Evolutionary conservation across 768 basidiomycete genomes (phyloP), one percentile per base, ranked within the genome.

Genomic region (Calocybe indica): DNA sequence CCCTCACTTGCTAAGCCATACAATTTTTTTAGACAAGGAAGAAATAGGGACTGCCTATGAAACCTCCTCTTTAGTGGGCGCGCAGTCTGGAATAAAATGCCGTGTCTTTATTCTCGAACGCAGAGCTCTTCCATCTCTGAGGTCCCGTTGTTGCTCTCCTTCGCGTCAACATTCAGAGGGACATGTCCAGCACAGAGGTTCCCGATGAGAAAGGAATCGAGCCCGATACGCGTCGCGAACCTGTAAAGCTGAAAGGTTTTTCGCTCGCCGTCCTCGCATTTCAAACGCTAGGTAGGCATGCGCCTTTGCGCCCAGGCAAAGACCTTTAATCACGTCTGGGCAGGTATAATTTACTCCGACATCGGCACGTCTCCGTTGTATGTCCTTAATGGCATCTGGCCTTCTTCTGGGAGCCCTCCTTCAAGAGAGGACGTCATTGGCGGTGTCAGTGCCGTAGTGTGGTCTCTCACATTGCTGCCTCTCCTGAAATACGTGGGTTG

Each of bases 361-460:
- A 72, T 76, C 48, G 74, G 82, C 5, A 83, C 82, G 0, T 80
- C 78, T 0, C 81, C 83, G 0, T 59, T 84, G 10, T 85, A 85
- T 59, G 76, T 80, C 2, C 58, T 85, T 29, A 83, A 83, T 55
- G 82, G 82, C 7, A 75, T 85, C 10, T 85, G 80, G 76, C 70
- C 79, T 2, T 35, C 75, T 1, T 46, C 54, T 5, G 76, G 75
- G 0, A 67, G 70, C 10, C 58, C 68, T 0, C 83, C 83, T 0
- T 62, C 73, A 0, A 54, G 66, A 45, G 83, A 87, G 50, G 83
- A 85, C 56, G 62, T 83, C 11, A 76, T 87, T 43, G 83, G 83
- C 0, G 77, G 75, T 5, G 52, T 85, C 40, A 78, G 75, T 48
- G 79, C 81, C 13, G 83, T 85, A 48, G 56, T 85, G 33, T 85